Evolutionary conservation across 1,284 basidiomycete genomes (phyloP).

Genomic region (Fistulinella cinereoalba): DNA sequence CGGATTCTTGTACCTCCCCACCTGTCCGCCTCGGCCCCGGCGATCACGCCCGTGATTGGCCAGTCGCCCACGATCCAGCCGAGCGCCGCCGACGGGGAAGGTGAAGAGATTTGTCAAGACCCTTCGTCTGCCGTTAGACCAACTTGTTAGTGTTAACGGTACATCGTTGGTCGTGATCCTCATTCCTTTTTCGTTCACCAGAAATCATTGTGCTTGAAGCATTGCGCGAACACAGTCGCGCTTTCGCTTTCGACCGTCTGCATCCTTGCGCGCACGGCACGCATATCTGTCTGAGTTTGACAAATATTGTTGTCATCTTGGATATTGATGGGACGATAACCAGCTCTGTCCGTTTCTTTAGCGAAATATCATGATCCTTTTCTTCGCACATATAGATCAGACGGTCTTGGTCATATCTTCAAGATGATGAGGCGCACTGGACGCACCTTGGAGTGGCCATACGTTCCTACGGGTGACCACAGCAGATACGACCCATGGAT

Average conservation of each 20-base stretch:
- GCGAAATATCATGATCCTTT: neutral
- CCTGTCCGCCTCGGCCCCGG: slow-evolving; percentile 26
- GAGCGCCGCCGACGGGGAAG: slow-evolving; percentile 13
- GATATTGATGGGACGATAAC: slow-evolving; percentile 99
- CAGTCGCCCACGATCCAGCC: slow-evolving; percentile 26
- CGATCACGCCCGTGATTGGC: slow-evolving; percentile 21
- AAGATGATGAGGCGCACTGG: slow-evolving; percentile 99
- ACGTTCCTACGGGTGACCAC: too few species aligned
- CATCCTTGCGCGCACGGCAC: slow-evolving; percentile 82
- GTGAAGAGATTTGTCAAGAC: slow-evolving; percentile 84
- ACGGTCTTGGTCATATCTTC: slow-evolving; percentile 96
- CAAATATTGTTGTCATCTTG: slow-evolving; percentile 88
- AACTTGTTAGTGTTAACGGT: slow-evolving; percentile 53
- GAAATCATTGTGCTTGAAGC: slow-evolving; percentile 85
- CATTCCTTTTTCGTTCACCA: slow-evolving; percentile 33
- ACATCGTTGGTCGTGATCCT: slow-evolving; percentile 1
- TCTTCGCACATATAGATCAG: slow-evolving; percentile 59
- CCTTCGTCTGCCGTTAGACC: slow-evolving; percentile 80
- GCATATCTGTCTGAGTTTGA: slow-evolving; percentile 94
- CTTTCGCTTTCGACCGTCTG: slow-evolving; percentile 94
- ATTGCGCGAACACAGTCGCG: slow-evolving; percentile 89
- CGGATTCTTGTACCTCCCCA: slow-evolving; percentile 1
- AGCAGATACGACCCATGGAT: slow-evolving; percentile 95
- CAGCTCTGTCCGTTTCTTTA: slow-evolving; percentile 57
- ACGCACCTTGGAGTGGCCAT: slow-evolving; percentile 98